Percentiles rank a stretch among this genome's conserved stretches.
Evolutionary conservation across 1,139 yeast genomes (phyloP).

Genomic region (Geotrichum klebahnii): DNA sequence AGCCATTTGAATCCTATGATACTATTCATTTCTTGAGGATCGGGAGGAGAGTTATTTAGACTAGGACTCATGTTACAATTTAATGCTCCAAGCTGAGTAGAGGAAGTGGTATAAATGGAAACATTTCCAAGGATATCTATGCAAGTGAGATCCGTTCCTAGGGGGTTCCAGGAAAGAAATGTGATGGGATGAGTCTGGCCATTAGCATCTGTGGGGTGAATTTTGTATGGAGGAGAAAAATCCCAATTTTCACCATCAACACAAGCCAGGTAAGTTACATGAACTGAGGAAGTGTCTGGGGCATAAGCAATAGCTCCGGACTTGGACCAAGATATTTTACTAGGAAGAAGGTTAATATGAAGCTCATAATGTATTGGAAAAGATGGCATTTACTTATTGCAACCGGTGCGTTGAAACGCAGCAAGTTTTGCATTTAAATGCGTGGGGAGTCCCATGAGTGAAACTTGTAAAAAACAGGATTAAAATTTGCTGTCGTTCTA

Average conservation of each 20-base stretch:
- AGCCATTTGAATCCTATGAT: conserved; percentile 65
- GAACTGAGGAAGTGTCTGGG: conserved; percentile 40
- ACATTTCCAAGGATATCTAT: conserved; percentile 43
- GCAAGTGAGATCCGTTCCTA: conserved; percentile 43
- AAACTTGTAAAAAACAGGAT: neutral
- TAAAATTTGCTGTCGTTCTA: neutral
- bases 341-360: conserved; percentile 18
- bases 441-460: conserved; percentile 10
- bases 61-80: conserved; percentile 29
- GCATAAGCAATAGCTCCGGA: conserved; percentile 70
- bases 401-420: conserved; percentile 18
- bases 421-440: conserved; percentile 11
- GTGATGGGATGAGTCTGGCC: conserved; percentile 32
- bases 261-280: conserved; percentile 60
- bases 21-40: conserved; percentile 31
- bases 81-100: conserved; percentile 28
- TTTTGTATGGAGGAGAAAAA: conserved; percentile 51
- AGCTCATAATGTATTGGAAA: neutral
- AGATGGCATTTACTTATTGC: conserved; percentile 14
- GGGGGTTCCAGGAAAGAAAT: conserved; percentile 43
- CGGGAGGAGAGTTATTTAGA: conserved; percentile 23
- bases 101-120: conserved; percentile 35
- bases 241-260: conserved; percentile 64
- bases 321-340: conserved; percentile 63
- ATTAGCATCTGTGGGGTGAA: conserved; percentile 26